Percentiles rank a stretch among this genome's conserved stretches.
Conservation (phyloP, 306 rosid species). For the Vachellia pachyceras region DNA sequence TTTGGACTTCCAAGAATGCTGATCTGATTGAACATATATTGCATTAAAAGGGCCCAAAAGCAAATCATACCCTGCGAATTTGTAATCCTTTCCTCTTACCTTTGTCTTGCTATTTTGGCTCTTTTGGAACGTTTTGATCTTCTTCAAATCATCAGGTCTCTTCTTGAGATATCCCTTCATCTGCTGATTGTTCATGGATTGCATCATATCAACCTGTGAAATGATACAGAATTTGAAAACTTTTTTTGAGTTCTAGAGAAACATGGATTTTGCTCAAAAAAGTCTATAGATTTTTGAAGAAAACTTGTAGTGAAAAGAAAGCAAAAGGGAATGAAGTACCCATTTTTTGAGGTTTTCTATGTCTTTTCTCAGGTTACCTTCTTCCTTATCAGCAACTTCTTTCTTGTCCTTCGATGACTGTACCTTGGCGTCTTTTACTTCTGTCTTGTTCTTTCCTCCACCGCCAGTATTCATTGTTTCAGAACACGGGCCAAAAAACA, state of each 20-base stretch:
- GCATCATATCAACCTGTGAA: conserved; percentile 41
- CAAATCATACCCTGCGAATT: neutral
- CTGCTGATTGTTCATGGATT: conserved; percentile 38
- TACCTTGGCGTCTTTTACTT: neutral
- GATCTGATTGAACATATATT: neutral
- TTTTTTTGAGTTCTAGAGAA: neutral
- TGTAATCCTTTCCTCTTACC: conserved; percentile 26
- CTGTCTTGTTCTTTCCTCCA: conserved; percentile 26
- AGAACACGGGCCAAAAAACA: neutral
- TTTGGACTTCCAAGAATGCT: conserved; percentile 27
- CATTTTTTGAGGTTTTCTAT: conserved; percentile 38
- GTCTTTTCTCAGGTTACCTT: conserved; percentile 22
- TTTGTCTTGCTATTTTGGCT: conserved; percentile 16
- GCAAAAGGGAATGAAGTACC: conserved; percentile 25
- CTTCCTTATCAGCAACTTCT: conserved; percentile 34
- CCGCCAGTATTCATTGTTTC: neutral
- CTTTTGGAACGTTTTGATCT: neutral
- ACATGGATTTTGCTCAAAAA: neutral
- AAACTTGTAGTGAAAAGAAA: neutral
- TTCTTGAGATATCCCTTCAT: conserved; percentile 31
- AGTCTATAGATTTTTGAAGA: neutral
- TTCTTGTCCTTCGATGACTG: conserved; percentile 29
- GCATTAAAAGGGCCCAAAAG: neutral
- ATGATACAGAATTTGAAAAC: neutral
- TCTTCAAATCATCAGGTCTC: conserved; percentile 22